Evolutionary conservation across 129 eudicot genomes (phyloP), one percentile per base, ranked within the genome.

Genomic region (Logfia minima): DNA sequence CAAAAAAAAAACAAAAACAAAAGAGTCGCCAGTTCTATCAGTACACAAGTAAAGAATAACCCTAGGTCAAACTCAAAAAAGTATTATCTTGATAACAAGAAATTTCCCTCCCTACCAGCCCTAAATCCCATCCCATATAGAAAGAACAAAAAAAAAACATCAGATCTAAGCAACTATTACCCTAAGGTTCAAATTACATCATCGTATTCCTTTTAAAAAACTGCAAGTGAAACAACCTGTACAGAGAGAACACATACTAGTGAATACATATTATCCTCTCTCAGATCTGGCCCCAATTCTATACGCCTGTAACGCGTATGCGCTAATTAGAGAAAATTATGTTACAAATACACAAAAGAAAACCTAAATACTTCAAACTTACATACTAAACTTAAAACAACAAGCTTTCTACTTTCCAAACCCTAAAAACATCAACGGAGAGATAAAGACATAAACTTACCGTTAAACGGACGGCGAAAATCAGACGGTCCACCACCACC

Each of bases 241-340:
- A 65, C 39, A 21, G 52, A 68, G 10, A 19, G 28, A 71, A 32
- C 34, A 66, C 61, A 45, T 31, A 61, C 62, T 69, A 19, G 76
- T 51, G 22, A 80, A 68, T 55, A 71, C 35, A 69, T 5, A 1
- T 32, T 23, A 81, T 77, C 70, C 62, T 43, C 68, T 43, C 73
- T 66, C 90, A 90, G 92, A 87, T 87, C 96, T 81, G 75, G 66
- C 72, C 77, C 68, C 35, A 56, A 76, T 52, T 43, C 28, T 43
- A 62, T 22, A 69, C 14, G 32, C 68, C 62, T 53, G 48, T 16
- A 67, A 66, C 51, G 68, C 43, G 55, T 64, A 64, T 60, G 72
- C 22, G 67, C 74, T 16, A 35, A 56, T 6, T 55, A 19, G 45
- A 53, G 55, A 60, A 14, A 16, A n/a, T 61, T 22, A 18, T 45